These are phyloP conservation scores for Cladorrhinum sp. DNA, from an alignment of 2,329 filamentous ascomycete genomes.

Conservation along the genomic window DNA sequence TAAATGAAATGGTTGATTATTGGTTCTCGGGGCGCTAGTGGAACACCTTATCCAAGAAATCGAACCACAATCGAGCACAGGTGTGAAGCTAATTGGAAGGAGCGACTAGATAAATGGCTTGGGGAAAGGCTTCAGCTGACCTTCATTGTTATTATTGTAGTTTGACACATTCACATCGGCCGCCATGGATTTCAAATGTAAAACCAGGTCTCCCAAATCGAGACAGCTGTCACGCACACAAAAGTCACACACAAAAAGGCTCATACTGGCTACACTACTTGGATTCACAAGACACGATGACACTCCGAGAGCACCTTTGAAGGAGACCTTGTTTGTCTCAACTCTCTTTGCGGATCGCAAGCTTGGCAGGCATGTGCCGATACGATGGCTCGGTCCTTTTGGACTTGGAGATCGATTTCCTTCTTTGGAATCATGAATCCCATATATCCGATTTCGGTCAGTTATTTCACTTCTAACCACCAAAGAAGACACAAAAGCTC, in stretches of 20 bases:
- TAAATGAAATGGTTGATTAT: background rate
- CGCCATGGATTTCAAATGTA: no score
- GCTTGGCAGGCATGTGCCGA: background rate
- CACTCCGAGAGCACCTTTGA: background rate
- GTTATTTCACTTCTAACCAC: background rate
- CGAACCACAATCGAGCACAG: background rate
- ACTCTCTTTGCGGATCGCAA: background rate
- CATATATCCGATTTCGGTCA: background rate
- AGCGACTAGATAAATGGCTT: background rate
- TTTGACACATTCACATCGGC: no score
- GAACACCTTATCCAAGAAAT: background rate
- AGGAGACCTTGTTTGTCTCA: background rate
- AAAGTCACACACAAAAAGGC: background rate
- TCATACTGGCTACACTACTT: no score
- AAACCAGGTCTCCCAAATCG: background rate
- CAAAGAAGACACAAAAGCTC: background rate
- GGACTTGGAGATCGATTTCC: no score
- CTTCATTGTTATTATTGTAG: no score
- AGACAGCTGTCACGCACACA: background rate
- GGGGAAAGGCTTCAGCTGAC: background rate
- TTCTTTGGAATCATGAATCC: background rate
- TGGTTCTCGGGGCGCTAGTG: no score
- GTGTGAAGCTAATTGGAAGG: background rate
- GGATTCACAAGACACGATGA: background rate
- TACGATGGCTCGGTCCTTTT: background rate